These are phyloP conservation scores for Globisporangium parvum DNA, from an alignment of 352 stramenopile species.

Conservation along the genomic window DNA sequence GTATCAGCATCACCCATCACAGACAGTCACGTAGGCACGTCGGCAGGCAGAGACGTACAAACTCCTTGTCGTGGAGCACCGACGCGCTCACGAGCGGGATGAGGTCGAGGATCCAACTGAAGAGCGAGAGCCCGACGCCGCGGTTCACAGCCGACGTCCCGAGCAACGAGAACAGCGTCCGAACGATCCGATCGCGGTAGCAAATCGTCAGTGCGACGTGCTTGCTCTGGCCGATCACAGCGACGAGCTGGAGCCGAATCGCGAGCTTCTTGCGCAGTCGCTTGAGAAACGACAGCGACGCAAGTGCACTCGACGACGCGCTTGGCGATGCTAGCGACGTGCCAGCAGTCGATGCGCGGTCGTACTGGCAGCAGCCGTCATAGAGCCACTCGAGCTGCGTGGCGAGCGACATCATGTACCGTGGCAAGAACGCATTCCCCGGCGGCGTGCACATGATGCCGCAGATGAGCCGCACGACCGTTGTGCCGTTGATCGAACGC, in stretches of 20 bases:
- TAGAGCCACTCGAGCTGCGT: conserved; percentile 69
- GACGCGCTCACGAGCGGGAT: conserved; percentile 72
- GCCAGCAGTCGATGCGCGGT: conserved; percentile 14
- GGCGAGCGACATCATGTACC: conserved; percentile 87
- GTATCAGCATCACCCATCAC: background rate
- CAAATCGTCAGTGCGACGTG: conserved; percentile 74
- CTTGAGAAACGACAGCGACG: conserved; percentile 29
- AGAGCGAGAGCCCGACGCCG: conserved; percentile 63
- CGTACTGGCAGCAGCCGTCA: conserved; percentile 48
- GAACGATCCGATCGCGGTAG: conserved; percentile 82
- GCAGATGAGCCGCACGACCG: conserved; percentile 61
- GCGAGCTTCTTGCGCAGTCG: conserved; percentile 69
- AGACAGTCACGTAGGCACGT: background rate
- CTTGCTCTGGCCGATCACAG: conserved; percentile 66
- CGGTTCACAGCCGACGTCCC: conserved; percentile 56
- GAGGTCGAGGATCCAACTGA: conserved; percentile 85
- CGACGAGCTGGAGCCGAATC: conserved; percentile 71
- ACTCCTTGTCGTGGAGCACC: conserved; percentile 69
- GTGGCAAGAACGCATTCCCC: conserved; percentile 64
- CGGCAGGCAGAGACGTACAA: conserved; percentile 36
- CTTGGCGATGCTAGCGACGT: background rate
- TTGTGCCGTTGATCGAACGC: conserved; percentile 62
- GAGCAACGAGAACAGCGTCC: conserved; percentile 73
- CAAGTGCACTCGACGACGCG: background rate
- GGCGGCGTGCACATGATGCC: conserved; percentile 69